Evolutionary conservation across 768 basidiomycete genomes (phyloP), one percentile per base, ranked within the genome.

Genomic region (Nevesoporus exiguus): DNA sequence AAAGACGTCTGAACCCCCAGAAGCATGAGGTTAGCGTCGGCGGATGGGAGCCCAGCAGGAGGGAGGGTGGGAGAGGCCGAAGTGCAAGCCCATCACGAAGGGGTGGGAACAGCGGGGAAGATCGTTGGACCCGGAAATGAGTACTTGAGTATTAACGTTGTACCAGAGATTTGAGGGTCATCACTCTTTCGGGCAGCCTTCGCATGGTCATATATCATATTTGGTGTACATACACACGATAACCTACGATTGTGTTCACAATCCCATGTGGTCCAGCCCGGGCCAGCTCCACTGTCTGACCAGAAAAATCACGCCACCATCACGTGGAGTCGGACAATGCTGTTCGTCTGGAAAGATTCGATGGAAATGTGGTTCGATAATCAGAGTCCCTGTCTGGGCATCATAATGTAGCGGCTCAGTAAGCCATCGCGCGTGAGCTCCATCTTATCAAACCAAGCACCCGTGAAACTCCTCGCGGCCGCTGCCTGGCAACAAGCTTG

Each of bases 21-120:
- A 85, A 85, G 64, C 74, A 69, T 10, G 81, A 80, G 31, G 78
- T 74, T 3, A 87, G 86, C 9, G 87, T 81, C 13, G 91, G 85
- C 15, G 88, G 91, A 25, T 94, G 92, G 92, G 90, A 92, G 62
- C 92, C 92, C 11, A 73, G 72, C 47, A 90, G 81, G 65, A 77
- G 86, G 51, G 86, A 85, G 43, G 77, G 77, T 15, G 86, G 80
- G 3, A 80, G 76, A 51, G 85, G 78, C 8, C 80, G 89, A 47
- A 91, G 90, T 65, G 88, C 88, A 3, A 91, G 90, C 61, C 90
- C 88, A 10, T 60, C 73, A 13, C 78, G 78, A 64, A 76, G 82
- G 60, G 83, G 84, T 8, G 83, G 81, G 9, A 76, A 79, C 57
- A 76, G 74, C 42, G 89, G 89, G 22, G 89, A 90, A 68, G 90